Percentiles rank a stretch among this genome's conserved stretches.
Conservation (phyloP, 1,284 basidiomycete species). For the Inonotus hispidus region DNA sequence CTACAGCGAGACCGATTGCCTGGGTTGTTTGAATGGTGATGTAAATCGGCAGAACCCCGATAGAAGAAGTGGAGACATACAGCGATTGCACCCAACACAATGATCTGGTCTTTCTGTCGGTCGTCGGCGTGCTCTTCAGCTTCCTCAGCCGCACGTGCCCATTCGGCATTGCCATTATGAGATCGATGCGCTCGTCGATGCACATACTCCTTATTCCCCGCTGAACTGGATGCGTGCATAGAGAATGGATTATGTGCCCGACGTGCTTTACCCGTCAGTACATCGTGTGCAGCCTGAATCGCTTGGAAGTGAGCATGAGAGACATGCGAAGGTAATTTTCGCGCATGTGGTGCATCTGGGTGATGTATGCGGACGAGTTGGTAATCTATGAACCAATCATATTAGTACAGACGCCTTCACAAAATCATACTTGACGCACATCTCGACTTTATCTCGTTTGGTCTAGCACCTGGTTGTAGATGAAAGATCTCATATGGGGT, state of each 20-base stretch:
- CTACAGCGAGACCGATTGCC: slow-evolving; percentile 32
- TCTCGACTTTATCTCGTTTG: slow-evolving; percentile 43
- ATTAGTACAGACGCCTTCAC: not conserved
- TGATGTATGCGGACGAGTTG: slow-evolving; percentile 50
- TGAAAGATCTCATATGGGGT: slow-evolving; percentile 51
- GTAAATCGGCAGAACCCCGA: not conserved
- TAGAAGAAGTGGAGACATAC: slow-evolving; percentile 23
- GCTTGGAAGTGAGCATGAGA: slow-evolving; percentile 45
- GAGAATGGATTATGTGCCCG: slow-evolving; percentile 1
- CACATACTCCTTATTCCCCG: not conserved
- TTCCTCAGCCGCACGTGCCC: slow-evolving; percentile 11
- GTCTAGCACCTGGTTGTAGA: slow-evolving; percentile 38
- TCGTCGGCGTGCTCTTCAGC: slow-evolving; percentile 25
- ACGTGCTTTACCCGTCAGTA: slow-evolving; percentile 30
- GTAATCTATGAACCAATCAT: slow-evolving; percentile 35
- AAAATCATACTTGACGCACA: slow-evolving; percentile 32
- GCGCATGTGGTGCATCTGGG: slow-evolving; percentile 37
- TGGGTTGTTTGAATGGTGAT: slow-evolving; percentile 14
- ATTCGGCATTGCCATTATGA: slow-evolving; percentile 16
- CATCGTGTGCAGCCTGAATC: slow-evolving; percentile 44
- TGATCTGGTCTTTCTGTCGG: slow-evolving; percentile 37
- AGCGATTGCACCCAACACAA: slow-evolving; percentile 34
- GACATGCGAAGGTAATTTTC: slow-evolving; percentile 30
- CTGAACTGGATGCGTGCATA: not conserved
- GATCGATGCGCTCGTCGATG: slow-evolving; percentile 4